Evolutionary conservation across 208 protist genomes (phyloP).

Genomic region (Trichomonas gallinae): DNA sequence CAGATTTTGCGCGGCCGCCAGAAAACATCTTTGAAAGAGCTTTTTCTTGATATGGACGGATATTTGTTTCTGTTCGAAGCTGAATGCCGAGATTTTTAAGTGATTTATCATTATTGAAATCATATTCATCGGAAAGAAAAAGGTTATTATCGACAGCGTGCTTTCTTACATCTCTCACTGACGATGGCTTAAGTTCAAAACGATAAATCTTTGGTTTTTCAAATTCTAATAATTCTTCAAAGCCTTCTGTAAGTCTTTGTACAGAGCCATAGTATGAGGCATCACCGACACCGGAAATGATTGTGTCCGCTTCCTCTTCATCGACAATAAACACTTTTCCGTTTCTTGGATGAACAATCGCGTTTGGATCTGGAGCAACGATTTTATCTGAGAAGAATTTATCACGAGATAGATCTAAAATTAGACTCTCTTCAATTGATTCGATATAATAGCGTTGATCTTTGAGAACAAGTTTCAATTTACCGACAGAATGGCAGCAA

Average conservation of each 20-base stretch:
- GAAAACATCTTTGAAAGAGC: conserved; percentile 64
- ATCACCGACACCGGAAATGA: not conserved
- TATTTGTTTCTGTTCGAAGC: conserved; percentile 51
- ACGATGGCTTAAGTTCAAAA: conserved; percentile 14
- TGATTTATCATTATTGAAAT: conserved; percentile 43
- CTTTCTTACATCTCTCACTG: not conserved
- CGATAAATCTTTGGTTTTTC: not conserved
- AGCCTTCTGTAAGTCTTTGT: not conserved
- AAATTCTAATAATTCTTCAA: too few relatives aligned
- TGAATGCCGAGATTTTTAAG: conserved; percentile 53
- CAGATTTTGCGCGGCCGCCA: conserved; percentile 53
- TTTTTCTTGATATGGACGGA: conserved; percentile 54
- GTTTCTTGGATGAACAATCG: not conserved
- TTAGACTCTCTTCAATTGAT: conserved; percentile 34
- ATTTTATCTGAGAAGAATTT: too few relatives aligned
- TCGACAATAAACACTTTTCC: not conserved
- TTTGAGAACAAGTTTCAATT: conserved; percentile 52
- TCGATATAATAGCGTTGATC: conserved; percentile 56
- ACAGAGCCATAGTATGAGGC: not conserved
- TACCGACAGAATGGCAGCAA: conserved; percentile 49
- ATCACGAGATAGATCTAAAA: not conserved
- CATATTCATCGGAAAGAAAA: conserved; percentile 56
- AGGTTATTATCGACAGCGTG: not conserved
- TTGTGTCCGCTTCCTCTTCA: not conserved
- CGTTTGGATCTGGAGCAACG: not conserved